These are phyloP conservation scores for Xylariaceae sp. DNA, from an alignment of 2,329 filamentous ascomycete species.

Conservation along the genomic window DNA sequence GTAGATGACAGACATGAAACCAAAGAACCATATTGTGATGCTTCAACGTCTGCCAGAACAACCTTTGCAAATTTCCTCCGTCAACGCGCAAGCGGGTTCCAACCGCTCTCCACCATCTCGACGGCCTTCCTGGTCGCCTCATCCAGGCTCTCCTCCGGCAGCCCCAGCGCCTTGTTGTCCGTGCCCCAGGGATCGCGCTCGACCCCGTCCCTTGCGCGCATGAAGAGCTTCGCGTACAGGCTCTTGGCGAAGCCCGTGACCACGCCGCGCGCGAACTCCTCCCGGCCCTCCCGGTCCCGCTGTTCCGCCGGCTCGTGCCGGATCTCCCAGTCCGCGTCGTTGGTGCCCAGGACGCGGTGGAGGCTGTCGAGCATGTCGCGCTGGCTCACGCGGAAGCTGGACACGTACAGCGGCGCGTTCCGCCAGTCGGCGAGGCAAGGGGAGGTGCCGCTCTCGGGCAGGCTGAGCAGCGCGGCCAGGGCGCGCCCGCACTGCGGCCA, in stretches of 20 bases:
- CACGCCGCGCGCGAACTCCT: slow-evolving; percentile 34
- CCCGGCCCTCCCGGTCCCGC: slow-evolving; percentile 38
- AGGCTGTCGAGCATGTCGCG: slow-evolving; percentile 55
- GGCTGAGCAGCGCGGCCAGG: slow-evolving; percentile 40
- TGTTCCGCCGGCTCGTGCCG: slow-evolving; percentile 33
- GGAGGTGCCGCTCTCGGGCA: slow-evolving; percentile 28
- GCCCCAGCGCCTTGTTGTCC: slow-evolving; percentile 42
- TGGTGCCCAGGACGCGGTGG: slow-evolving; percentile 47
- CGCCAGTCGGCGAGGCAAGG: slow-evolving; percentile 31
- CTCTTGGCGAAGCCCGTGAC: slow-evolving; percentile 35
- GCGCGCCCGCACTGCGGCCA: slow-evolving; percentile 48
- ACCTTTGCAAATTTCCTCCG: too few relatives aligned
- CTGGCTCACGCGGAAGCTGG: slow-evolving; percentile 51
- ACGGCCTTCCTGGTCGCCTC: slow-evolving; percentile 32
- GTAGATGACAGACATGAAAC: too few relatives aligned
- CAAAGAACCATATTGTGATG: too few relatives aligned
- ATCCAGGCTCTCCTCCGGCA: slow-evolving; percentile 52
- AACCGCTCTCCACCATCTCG: background rate
- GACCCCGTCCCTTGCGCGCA: slow-evolving; percentile 27
- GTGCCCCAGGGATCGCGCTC: slow-evolving; percentile 31
- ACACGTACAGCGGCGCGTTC: slow-evolving; percentile 41
- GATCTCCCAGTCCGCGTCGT: slow-evolving; percentile 52
- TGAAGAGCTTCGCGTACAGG: slow-evolving; percentile 51
- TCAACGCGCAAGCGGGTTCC: too few relatives aligned
- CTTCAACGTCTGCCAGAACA: too few relatives aligned